Conservation (phyloP, 2,329 filamentous ascomycete genomes). For the Onygenales sp. region DNA sequence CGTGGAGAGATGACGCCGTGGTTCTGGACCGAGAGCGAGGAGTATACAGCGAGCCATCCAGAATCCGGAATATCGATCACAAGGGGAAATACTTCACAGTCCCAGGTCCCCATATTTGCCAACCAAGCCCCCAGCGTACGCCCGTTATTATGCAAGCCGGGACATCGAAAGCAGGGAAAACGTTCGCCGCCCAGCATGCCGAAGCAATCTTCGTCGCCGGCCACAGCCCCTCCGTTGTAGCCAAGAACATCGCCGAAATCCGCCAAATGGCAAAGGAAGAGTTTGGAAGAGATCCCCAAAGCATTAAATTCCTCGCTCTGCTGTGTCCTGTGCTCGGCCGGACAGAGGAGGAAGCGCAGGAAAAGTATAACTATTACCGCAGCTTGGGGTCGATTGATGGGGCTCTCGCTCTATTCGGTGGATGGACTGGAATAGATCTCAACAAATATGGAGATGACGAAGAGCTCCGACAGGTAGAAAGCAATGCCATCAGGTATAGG, state of each 20-base stretch:
- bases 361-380: slow-evolving; percentile 53
- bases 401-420: slow-evolving; percentile 60
- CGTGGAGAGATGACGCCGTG: slow-evolving; percentile 59
- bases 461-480: slow-evolving; percentile 52
- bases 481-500: slow-evolving; percentile 46
- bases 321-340: slow-evolving; percentile 55
- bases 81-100: slow-evolving; percentile 54
- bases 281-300: slow-evolving; percentile 47
- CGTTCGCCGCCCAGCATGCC: slow-evolving; percentile 59
- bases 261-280: slow-evolving; percentile 44
- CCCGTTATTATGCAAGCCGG: slow-evolving; percentile 63
- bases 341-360: slow-evolving; percentile 57
- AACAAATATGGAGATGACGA: slow-evolving; percentile 53
- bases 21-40: slow-evolving; percentile 48
- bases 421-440: slow-evolving; percentile 63
- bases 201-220: slow-evolving; percentile 63
- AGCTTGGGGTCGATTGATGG: slow-evolving; percentile 56
- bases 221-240: slow-evolving; percentile 52
- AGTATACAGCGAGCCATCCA: slow-evolving; percentile 49
- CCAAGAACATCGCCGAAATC: slow-evolving; percentile 54
- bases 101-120: slow-evolving; percentile 55
- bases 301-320: slow-evolving; percentile 59
- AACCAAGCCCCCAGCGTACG: slow-evolving; percentile 58
- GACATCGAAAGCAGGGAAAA: slow-evolving; percentile 55
- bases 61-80: slow-evolving; percentile 58